Evolutionary conservation across 1,284 basidiomycete species (phyloP).

Genomic region (Earliella scabrosa): DNA sequence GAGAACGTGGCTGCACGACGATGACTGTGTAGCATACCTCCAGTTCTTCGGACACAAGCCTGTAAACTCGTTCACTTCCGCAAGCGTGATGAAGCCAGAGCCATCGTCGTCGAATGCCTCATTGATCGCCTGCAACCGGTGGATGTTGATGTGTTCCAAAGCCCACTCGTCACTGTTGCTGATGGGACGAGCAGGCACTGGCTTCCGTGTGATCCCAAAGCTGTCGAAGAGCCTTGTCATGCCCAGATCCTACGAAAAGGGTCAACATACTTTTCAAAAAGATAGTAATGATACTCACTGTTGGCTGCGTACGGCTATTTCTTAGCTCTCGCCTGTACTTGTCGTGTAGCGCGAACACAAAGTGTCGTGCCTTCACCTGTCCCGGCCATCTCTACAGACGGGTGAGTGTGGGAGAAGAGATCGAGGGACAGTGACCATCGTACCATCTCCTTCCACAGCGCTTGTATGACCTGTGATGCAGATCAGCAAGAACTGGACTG

Average conservation of each 20-base stretch:
- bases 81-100: slow-evolving; percentile 33
- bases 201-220: too few relatives aligned
- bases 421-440: background rate
- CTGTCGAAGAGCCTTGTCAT: too few relatives aligned
- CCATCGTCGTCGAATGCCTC: slow-evolving; percentile 38
- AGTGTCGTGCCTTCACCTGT: slow-evolving; percentile 39
- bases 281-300: too few relatives aligned
- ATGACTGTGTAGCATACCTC: background rate
- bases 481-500: background rate
- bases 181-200: too few relatives aligned
- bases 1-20: too few relatives aligned
- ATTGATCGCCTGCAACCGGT: slow-evolving; percentile 40
- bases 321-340: slow-evolving; percentile 20
- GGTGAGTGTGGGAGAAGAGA: background rate
- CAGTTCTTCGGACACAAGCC: background rate
- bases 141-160: slow-evolving; percentile 43
- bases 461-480: slow-evolving; percentile 18
- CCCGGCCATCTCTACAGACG: slow-evolving; percentile 37
- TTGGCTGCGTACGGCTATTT: too few relatives aligned
- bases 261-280: too few relatives aligned
- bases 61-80: slow-evolving; percentile 23
- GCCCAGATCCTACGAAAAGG: too few relatives aligned
- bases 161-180: slow-evolving; percentile 50
- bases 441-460: slow-evolving; percentile 37
- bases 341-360: slow-evolving; percentile 41